Conservation (phyloP, 768 basidiomycete genomes). For the Lactifluus hygrophoroides region DNA sequence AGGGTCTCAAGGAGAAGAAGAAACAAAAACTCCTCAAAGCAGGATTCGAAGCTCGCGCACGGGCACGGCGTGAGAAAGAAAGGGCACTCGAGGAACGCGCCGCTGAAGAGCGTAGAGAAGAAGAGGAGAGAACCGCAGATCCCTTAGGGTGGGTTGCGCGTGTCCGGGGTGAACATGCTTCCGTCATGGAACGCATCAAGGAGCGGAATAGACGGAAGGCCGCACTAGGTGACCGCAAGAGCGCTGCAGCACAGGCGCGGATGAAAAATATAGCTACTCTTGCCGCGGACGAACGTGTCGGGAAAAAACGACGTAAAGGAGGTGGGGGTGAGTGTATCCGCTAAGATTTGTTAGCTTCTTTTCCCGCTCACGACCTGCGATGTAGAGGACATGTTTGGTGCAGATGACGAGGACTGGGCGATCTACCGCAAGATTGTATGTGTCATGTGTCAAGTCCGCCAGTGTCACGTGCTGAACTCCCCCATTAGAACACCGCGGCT, state of each 20-base stretch:
- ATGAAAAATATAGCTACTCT: slow-evolving; percentile 85
- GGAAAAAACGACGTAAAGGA: slow-evolving; percentile 80
- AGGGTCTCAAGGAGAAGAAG: slow-evolving; percentile 87
- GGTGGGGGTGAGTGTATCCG: slow-evolving; percentile 50
- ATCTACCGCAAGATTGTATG: slow-evolving; percentile 94
- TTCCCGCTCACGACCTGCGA: background rate
- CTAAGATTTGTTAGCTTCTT: slow-evolving; percentile 22
- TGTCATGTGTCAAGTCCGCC: background rate
- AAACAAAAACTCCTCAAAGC: slow-evolving; percentile 91
- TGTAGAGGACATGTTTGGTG: slow-evolving; percentile 86
- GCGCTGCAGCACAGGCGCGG: slow-evolving; percentile 92
- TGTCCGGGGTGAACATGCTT: slow-evolving; percentile 74
- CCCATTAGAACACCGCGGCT: slow-evolving; percentile 51
- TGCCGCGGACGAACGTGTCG: slow-evolving; percentile 74
- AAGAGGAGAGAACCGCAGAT: slow-evolving; percentile 67
- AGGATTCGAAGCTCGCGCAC: slow-evolving; percentile 83
- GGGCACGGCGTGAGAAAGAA: slow-evolving; percentile 80
- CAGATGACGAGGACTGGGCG: slow-evolving; percentile 93
- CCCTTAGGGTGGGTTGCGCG: slow-evolving; percentile 64
- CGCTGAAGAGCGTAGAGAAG: slow-evolving; percentile 56
- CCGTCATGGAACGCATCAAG: slow-evolving; percentile 76
- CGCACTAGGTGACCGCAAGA: slow-evolving; percentile 66
- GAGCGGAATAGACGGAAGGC: slow-evolving; percentile 71
- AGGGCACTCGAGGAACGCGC: slow-evolving; percentile 63
- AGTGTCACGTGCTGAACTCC: background rate